Evolutionary conservation across 179 eudicot genomes (phyloP).

Genomic region (Silene vulgaris): DNA sequence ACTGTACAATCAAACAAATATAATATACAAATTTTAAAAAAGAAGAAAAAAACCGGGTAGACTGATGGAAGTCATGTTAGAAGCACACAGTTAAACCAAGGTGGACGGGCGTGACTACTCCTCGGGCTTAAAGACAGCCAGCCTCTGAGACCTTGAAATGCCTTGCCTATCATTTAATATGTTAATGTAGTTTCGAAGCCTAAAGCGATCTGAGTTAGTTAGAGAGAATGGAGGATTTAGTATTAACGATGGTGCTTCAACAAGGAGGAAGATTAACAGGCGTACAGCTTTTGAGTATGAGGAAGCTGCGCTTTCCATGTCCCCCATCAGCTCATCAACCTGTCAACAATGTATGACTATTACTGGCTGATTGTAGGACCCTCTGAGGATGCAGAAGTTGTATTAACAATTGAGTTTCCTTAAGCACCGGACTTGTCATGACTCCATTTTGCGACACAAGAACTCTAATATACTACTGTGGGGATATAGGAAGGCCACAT

Average conservation of each 20-base stretch:
- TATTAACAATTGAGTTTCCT: not conserved
- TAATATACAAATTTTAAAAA: conserved; percentile 29
- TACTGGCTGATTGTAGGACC: conserved; percentile 7
- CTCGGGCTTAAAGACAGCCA: conserved; percentile 61
- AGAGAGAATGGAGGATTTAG: conserved; percentile 89
- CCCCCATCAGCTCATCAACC: conserved; percentile 89
- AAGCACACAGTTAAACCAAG: conserved; percentile 17
- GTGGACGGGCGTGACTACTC: conserved; percentile 37
- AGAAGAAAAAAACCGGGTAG: conserved; percentile 19
- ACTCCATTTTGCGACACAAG: not conserved
- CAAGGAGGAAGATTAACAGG: conserved; percentile 61
- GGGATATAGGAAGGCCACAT: not conserved
- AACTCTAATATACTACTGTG: not conserved
- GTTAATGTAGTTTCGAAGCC: conserved; percentile 63
- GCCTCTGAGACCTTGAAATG: conserved; percentile 67
- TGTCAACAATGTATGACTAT: conserved; percentile 30
- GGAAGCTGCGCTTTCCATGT: conserved; percentile 47
- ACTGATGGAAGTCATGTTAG: conserved; percentile 21
- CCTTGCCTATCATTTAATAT: conserved; percentile 69
- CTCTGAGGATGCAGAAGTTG: not conserved
- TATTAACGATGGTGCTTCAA: conserved; percentile 79
- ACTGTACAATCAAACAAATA: conserved; percentile 55
- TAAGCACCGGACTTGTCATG: not conserved
- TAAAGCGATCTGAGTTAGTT: conserved; percentile 66
- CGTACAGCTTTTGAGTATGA: conserved; percentile 67